phyloP scores from a whole-genome alignment of 2,329 filamentous ascomycete genomes.

The Trichocomaceae sp. region DNA sequence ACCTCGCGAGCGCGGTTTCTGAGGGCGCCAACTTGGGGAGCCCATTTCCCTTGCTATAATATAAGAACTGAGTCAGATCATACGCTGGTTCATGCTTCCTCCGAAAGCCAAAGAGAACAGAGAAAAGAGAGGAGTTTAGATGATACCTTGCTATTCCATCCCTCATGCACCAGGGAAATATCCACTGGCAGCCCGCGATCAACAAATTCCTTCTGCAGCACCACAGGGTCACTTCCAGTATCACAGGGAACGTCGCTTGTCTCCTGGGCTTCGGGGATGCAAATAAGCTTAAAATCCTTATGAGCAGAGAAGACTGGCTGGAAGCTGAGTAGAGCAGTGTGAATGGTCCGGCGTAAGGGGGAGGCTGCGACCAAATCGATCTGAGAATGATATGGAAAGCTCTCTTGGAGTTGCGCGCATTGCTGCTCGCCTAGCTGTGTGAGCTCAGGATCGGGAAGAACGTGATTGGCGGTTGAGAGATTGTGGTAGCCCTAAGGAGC shows the following conservation, averaged over 20 bases:
- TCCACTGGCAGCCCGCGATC: slow-evolving; percentile 54
- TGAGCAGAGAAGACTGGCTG: slow-evolving; percentile 45
- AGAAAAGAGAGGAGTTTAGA: background rate
- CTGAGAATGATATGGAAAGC: slow-evolving; percentile 59
- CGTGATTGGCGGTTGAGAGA: slow-evolving; percentile 61
- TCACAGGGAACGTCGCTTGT: slow-evolving; percentile 69
- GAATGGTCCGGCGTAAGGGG: slow-evolving; percentile 71
- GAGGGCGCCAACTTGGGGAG: slow-evolving; percentile 47
- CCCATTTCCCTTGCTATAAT: slow-evolving; percentile 38
- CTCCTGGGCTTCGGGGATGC: slow-evolving; percentile 73
- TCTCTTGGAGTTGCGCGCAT: slow-evolving; percentile 56
- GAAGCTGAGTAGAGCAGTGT: slow-evolving; percentile 69
- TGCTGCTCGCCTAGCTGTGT: slow-evolving; percentile 70
- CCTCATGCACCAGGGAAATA: slow-evolving; percentile 52
- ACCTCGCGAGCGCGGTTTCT: slow-evolving; percentile 55
- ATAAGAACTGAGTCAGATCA: background rate
- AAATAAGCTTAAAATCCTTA: slow-evolving; percentile 50
- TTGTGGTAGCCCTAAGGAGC: slow-evolving; percentile 68
- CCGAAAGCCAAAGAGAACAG: background rate
- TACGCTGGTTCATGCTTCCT: background rate
- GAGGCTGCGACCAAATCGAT: slow-evolving; percentile 70
- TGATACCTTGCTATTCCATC: slow-evolving; percentile 64
- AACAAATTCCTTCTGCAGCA: slow-evolving; percentile 56
- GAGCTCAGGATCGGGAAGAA: slow-evolving; percentile 68
- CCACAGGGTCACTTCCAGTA: slow-evolving; percentile 54